A percentile compares a stretch with the other conserved stretches of the same genome.
Evolutionary conservation across 768 basidiomycete species (phyloP).

Genomic region (Artomyces pyxidatus): DNA sequence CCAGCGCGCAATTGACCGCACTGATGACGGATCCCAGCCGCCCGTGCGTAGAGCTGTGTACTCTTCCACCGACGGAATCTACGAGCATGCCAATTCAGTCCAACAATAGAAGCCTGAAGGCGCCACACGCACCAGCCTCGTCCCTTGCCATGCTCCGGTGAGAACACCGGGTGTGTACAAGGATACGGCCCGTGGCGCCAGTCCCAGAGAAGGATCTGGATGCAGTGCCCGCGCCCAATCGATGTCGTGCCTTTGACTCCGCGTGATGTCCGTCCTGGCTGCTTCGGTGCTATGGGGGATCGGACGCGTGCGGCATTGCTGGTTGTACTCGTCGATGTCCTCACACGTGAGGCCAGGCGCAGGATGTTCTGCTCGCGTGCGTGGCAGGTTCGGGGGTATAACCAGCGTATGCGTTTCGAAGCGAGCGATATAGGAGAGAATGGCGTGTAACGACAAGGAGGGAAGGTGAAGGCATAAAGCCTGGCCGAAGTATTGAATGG

Average conservation of each 20-base stretch:
- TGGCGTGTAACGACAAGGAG: slow-evolving; percentile 6
- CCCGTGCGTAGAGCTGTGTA: background rate
- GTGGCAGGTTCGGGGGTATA: background rate
- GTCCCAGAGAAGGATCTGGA: background rate
- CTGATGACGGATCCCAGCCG: background rate
- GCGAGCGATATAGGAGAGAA: slow-evolving; percentile 11
- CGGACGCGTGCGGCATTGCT: background rate
- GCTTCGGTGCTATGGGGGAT: background rate
- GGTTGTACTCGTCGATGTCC: slow-evolving; percentile 9
- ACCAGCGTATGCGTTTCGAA: slow-evolving; percentile 4
- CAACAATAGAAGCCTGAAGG: background rate
- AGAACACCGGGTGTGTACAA: slow-evolving; percentile 6
- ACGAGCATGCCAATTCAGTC: background rate
- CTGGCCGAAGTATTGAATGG: slow-evolving; percentile 4
- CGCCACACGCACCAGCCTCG: slow-evolving; percentile 4
- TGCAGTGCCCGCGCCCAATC: slow-evolving; percentile 1
- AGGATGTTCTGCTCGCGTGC: background rate
- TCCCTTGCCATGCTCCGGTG: slow-evolving; percentile 2
- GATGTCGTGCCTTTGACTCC: background rate
- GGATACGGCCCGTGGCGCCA: slow-evolving; percentile 1
- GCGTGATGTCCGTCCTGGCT: background rate
- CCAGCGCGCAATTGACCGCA: background rate
- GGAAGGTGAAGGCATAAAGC: slow-evolving; percentile 7
- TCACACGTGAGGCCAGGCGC: background rate
- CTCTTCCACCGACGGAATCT: background rate